phyloP scores from a whole-genome alignment of 2,329 filamentous ascomycete species.

The Fusarium guadeloupense region DNA sequence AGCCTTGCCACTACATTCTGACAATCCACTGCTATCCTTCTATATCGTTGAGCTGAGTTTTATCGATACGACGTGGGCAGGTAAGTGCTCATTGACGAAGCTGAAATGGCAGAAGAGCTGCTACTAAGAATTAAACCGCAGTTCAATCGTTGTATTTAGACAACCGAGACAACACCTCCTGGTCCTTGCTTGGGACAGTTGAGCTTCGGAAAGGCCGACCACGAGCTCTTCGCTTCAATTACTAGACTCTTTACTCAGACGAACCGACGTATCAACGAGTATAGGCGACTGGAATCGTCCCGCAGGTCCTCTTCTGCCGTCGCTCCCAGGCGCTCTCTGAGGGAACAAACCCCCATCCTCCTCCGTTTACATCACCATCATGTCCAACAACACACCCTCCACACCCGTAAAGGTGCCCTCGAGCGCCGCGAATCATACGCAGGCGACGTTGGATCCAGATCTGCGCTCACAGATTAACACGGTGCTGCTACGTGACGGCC shows the following conservation, averaged over 20 bases:
- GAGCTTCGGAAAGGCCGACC: slow-evolving; percentile 6
- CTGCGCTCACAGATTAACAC: slow-evolving; percentile 70
- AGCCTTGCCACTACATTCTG: slow-evolving; percentile 38
- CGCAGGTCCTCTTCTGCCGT: not conserved
- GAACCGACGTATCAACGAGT: not conserved
- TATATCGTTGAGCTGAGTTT: slow-evolving; percentile 1
- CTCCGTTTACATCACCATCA: slow-evolving; percentile 33
- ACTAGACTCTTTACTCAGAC: not conserved
- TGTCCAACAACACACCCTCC: slow-evolving; percentile 59
- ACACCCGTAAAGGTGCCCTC: slow-evolving; percentile 70
- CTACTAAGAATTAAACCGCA: not conserved
- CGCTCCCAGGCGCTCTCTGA: not conserved
- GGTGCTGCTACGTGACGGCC: slow-evolving; percentile 65
- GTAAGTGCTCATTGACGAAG: not conserved
- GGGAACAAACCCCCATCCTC: not conserved
- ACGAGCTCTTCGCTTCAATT: not conserved
- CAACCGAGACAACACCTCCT: not conserved
- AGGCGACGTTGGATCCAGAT: slow-evolving; percentile 69
- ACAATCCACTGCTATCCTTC: slow-evolving; percentile 11
- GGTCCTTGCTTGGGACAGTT: not conserved
- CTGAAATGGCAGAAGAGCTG: not conserved
- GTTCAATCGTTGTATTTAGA: not conserved
- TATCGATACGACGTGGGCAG: not conserved
- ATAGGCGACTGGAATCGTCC: not conserved
- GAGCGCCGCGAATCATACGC: slow-evolving; percentile 67